Percentiles rank a stretch among this genome's conserved stretches.
Conservation (phyloP, 225 moss, liverwort and hornwort genomes). For the Bryum argenteum region DNA sequence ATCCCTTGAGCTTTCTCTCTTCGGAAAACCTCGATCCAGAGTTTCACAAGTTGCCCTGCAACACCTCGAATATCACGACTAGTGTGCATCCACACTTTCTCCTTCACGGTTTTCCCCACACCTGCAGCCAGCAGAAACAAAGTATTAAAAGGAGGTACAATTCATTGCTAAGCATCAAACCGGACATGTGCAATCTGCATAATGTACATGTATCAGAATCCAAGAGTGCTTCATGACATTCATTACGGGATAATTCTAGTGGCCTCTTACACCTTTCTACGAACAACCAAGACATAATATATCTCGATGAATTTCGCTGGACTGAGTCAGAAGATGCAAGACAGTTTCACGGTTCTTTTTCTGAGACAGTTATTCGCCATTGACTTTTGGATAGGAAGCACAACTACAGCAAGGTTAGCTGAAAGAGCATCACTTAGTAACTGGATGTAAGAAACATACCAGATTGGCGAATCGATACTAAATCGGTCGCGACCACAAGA, state of each 20-base stretch:
- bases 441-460: slow-evolving; percentile 37
- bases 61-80: slow-evolving; percentile 71
- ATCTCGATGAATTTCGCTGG: not conserved
- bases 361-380: not conserved
- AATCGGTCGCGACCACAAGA: slow-evolving; percentile 67
- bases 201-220: not conserved
- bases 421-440: slow-evolving; percentile 11
- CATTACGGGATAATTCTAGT: not conserved
- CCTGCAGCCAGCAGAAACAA: slow-evolving; percentile 39
- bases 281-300: slow-evolving; percentile 5
- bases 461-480: slow-evolving; percentile 64
- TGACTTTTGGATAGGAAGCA: not conserved
- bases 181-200: not conserved
- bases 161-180: slow-evolving; percentile 7
- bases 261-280: not conserved
- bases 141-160: slow-evolving; percentile 17
- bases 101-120: slow-evolving; percentile 67
- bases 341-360: not conserved
- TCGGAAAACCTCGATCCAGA: slow-evolving; percentile 67
- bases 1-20: slow-evolving; percentile 63
- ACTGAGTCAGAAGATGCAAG: not conserved
- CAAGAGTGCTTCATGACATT: not conserved
- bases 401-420: not conserved
- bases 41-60: slow-evolving; percentile 71
- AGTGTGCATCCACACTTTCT: slow-evolving; percentile 72